Conservation (phyloP, 2,329 filamentous ascomycete species). For the Phyllosticta citribraziliensis region DNA sequence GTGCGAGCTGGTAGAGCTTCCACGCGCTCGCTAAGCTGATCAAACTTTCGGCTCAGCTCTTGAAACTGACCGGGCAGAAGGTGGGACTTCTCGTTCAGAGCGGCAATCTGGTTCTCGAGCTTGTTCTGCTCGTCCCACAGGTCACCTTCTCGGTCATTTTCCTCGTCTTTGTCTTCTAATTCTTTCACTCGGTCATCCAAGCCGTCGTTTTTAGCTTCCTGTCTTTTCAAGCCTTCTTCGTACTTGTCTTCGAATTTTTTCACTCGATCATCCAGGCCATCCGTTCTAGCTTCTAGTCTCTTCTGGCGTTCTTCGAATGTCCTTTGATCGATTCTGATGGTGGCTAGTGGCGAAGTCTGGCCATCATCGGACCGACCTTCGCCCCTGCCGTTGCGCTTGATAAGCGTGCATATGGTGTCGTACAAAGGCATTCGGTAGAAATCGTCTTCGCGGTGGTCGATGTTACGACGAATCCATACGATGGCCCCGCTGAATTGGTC, state of each 20-base stretch:
- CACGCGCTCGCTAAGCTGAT: not conserved
- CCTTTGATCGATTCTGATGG: not conserved
- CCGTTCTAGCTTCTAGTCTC: not conserved
- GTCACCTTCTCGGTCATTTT: not conserved
- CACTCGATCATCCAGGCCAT: not conserved
- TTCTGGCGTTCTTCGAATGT: not conserved
- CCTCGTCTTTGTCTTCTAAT: not conserved
- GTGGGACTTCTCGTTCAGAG: not conserved
- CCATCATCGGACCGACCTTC: not conserved
- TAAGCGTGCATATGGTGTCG: not conserved
- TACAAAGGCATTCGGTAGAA: not conserved
- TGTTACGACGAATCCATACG: not conserved
- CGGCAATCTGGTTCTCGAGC: not conserved
- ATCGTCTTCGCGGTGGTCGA: not conserved
- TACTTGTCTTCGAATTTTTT: not conserved
- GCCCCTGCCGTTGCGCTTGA: not conserved
- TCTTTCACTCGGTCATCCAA: not conserved
- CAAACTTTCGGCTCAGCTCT: not conserved
- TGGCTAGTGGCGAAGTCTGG: not conserved
- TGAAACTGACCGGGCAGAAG: not conserved
- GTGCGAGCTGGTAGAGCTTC: not conserved
- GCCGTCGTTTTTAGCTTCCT: not conserved
- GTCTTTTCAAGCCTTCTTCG: not conserved
- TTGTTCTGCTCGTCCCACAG: not conserved
- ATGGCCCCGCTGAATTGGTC: not conserved